Evolutionary conservation across 208 protist genomes (phyloP), one percentile per base, ranked within the genome.

Genomic region (Sergeia podlipaevii): DNA sequence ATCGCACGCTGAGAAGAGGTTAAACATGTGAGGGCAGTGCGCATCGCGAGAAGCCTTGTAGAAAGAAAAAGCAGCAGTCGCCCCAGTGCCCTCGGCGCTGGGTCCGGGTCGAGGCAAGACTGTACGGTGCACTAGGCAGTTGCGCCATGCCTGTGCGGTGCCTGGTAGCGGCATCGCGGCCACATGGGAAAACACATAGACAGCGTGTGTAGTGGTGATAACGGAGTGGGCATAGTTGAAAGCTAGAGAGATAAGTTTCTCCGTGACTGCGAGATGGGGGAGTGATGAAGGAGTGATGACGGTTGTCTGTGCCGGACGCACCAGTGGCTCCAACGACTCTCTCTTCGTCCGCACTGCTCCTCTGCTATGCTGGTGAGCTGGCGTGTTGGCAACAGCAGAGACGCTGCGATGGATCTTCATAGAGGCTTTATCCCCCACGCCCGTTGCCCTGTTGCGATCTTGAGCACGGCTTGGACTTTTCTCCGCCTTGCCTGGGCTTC

Each of bases 121-220:
- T 10, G 42, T 54, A 55, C 52, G 42, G 11, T 51, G 55, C 17
- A 63, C 32, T 17, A 63, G 58, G 18, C 36, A n/a, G 33, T 58
- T 53, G n/a, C 60, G 57, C 66, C 66, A 66, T 10, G 58, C 48
- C 26, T 11, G 3, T 36, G 43, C 42, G 32, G 2, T 43, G 49
- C 64, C 60, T 44, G 48, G 58, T 21, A 80, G 28, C 30, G 73
- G 67, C 18, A 72, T 17, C 29, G 49, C 63, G 10, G 73, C 68
- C 5, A 73, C 44, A 36, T 80, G 73, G 26, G 60, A 72, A 37
- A 80, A 48, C 7, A 59, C 67, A 36, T 65, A 75, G 6, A 80
- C 58, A 10, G 54, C 58, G 20, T 46, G 43, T 33, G 66, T 75
- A 3, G 73, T 75, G 15, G 67, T 67, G 24, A 71, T 15, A 8